Evolutionary conservation across 768 basidiomycete genomes (phyloP).

Genomic region (Naganishia randhawae): DNA sequence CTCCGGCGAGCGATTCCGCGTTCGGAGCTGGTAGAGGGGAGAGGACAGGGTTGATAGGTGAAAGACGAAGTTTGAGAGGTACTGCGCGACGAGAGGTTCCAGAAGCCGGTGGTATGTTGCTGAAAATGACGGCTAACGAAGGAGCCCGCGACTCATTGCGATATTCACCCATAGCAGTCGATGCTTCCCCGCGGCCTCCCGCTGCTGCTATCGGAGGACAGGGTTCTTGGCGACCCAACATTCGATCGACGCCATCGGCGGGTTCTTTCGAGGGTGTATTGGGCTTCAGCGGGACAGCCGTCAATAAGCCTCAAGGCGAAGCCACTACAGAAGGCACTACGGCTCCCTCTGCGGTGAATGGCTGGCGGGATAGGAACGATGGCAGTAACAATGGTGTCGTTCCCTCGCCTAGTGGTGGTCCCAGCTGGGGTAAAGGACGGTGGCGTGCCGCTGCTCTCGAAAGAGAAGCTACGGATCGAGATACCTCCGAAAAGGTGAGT

Average conservation of each 20-base stretch:
- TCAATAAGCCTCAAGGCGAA: conserved; percentile 8
- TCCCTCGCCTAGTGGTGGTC: conserved; percentile 44
- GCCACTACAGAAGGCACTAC: conserved; percentile 7
- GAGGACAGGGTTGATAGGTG: conserved; percentile 12
- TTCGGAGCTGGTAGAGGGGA: conserved; percentile 12
- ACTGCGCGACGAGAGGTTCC: conserved; percentile 15
- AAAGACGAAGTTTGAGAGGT: conserved; percentile 22
- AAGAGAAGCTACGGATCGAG: conserved; percentile 22
- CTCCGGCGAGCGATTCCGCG: background rate
- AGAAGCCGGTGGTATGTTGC: conserved; percentile 57
- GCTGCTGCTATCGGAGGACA: conserved; percentile 13
- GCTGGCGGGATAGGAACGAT: conserved; percentile 5
- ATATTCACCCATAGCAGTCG: background rate
- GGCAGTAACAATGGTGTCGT: conserved; percentile 15
- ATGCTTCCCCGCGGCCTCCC: conserved; percentile 9
- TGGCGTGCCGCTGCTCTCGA: conserved; percentile 41
- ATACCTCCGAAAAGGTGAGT: conserved; percentile 37
- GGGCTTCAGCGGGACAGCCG: conserved; percentile 39
- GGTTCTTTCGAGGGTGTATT: conserved; percentile 49
- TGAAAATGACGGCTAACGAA: conserved; percentile 38
- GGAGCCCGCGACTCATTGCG: background rate
- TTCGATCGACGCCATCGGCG: conserved; percentile 34
- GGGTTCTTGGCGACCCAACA: conserved; percentile 36
- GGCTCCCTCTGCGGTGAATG: background rate
- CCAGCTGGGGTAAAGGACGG: conserved; percentile 48